Evolutionary conservation across 2,329 filamentous ascomycete genomes (phyloP), one percentile per base, ranked within the genome.

Genomic region (Drechslerella stenobrocha): DNA sequence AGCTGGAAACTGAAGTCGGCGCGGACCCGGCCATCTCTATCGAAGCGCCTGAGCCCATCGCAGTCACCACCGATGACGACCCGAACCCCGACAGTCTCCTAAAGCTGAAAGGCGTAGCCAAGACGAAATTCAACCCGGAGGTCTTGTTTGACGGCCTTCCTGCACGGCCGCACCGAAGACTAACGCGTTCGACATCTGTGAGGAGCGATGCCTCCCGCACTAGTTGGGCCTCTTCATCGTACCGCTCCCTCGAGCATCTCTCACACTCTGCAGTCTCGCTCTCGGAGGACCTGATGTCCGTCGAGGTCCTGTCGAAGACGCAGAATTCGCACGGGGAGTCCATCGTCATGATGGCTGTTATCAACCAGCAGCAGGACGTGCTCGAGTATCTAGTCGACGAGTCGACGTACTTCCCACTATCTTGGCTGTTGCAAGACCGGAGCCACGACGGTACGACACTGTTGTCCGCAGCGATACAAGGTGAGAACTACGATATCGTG

Each of bases 391-490:
- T 98, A 15, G 78, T 98, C 3, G 86, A 84, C 13, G 78, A 96
- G 37, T 80, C 84, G 7, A 85, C 89, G 45, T 89, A 89, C 74
- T 97, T 89, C 74, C 82, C 90, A 0, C 75, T 84, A 0, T 78
- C 83, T 0, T 81, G 84, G 64, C 81, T 98, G 8, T 78, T 97
- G 2, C 84, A 88, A 58, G 95, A 98, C 75, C 83, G 85, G 69
- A 95, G 95, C 74, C 90, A 90, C 70, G 90, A 96, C 71, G 89
- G 90, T 1, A 95, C 90, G 0, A 96, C 90, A 0, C 78, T 98
- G 2, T 77, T 98, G 15, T 96, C 88, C 76, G 90, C 92, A 42
- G 91, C 93, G 3, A 87, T 97, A 8, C 95, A 98, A 75, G 80
- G 91, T 2, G 89, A 88, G 0, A 83, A 95, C 73, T 79, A 80